phyloP scores from a whole-genome alignment of 2,329 filamentous ascomycete genomes.

The Colletotrichum sp. region DNA sequence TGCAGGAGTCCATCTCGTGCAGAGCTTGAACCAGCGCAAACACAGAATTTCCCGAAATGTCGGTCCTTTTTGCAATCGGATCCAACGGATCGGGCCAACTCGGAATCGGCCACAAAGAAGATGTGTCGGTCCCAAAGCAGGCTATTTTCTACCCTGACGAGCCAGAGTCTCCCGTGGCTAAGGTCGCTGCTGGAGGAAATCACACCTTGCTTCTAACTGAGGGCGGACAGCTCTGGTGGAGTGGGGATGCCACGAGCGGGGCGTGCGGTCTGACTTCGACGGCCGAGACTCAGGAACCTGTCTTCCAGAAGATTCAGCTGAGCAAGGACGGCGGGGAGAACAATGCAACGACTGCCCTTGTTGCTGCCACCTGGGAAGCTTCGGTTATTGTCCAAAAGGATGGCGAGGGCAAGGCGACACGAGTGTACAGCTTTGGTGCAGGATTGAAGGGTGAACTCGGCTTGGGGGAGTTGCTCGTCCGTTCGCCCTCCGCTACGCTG shows the following conservation, averaged over 20 bases:
- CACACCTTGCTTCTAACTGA: conserved; percentile 79
- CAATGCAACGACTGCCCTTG: conserved; percentile 38
- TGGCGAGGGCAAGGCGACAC: conserved; percentile 43
- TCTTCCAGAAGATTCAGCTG: conserved; percentile 46
- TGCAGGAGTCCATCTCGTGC: neutral
- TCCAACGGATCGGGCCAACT: conserved; percentile 82
- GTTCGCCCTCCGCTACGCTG: conserved; percentile 49
- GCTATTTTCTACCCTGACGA: conserved; percentile 59
- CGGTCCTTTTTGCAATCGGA: conserved; percentile 70
- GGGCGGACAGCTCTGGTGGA: conserved; percentile 65
- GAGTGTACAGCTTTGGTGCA: conserved; percentile 68
- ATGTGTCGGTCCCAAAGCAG: conserved; percentile 70
- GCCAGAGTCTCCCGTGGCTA: conserved; percentile 39
- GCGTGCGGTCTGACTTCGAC: conserved; percentile 54
- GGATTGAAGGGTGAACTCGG: conserved; percentile 78
- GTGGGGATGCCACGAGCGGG: conserved; percentile 64
- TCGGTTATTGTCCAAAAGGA: conserved; percentile 65
- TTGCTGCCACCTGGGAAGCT: conserved; percentile 82
- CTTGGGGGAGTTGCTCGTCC: conserved; percentile 57
- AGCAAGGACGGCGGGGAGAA: conserved; percentile 28
- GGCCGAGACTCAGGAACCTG: conserved; percentile 31
- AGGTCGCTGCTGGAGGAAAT: conserved; percentile 75
- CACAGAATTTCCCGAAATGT: conserved; percentile 38
- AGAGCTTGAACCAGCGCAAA: neutral
- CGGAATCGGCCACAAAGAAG: conserved; percentile 73